These are phyloP conservation scores for Teratosphaeria nubilosa DNA, from an alignment of 2,329 filamentous ascomycete genomes.

Conservation along the genomic window DNA sequence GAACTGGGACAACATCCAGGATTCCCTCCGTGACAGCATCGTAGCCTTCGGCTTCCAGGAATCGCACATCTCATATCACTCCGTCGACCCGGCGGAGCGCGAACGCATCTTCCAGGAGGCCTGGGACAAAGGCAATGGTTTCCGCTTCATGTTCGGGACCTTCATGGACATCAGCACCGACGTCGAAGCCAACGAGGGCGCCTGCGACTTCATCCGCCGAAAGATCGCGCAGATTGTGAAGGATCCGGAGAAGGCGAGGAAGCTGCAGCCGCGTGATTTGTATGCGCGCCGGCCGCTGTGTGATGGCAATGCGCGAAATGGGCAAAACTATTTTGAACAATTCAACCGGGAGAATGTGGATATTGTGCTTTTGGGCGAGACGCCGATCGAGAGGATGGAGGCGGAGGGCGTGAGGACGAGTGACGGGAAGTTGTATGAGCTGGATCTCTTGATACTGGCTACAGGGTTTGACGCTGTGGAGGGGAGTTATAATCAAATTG, in stretches of 20 bases:
- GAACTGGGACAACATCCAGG: conserved; percentile 26
- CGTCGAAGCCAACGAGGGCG: conserved; percentile 25
- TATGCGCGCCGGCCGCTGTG: conserved; percentile 55
- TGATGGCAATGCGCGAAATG: conserved; percentile 32
- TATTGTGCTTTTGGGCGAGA: conserved; percentile 20
- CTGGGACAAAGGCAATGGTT: conserved; percentile 27
- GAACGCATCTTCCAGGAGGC: conserved; percentile 21
- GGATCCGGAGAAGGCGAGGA: conserved; percentile 26
- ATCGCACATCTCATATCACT: conserved; percentile 12
- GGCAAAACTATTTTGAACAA: conserved; percentile 20
- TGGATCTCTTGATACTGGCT: conserved; percentile 30
- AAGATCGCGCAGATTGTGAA: conserved; percentile 19
- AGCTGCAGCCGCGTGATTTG: conserved; percentile 47
- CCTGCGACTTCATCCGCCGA: conserved; percentile 22
- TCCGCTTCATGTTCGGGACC: conserved; percentile 24
- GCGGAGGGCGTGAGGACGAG: conserved; percentile 12
- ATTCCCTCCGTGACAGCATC: conserved; percentile 18
- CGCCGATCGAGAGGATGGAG: conserved; percentile 36
- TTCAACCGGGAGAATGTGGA: conserved; percentile 19
- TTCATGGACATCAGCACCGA: conserved; percentile 25
- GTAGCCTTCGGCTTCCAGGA: conserved; percentile 28
- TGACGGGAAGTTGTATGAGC: conserved; percentile 13
- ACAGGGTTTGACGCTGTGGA: conserved; percentile 31
- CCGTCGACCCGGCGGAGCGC: conserved; percentile 16
- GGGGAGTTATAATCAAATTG: conserved; percentile 26